These are phyloP conservation scores for Yamadazyma atmosphaerica DNA, from an alignment of 1,139 yeast genomes.

Conservation along the genomic window DNA sequence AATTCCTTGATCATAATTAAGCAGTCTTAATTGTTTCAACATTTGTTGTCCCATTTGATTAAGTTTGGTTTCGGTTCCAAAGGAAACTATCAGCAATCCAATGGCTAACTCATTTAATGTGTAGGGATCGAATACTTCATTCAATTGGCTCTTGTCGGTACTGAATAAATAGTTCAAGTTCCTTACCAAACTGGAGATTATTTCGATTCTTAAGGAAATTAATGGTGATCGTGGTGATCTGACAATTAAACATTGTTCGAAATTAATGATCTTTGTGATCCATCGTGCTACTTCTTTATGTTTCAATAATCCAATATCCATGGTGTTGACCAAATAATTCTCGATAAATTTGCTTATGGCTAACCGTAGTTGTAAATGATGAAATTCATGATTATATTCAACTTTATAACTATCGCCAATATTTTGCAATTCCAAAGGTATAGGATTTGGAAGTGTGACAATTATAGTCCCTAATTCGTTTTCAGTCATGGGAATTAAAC, in stretches of 20 bases:
- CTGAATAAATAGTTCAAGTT: conserved; percentile 35
- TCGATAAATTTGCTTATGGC: conserved; percentile 48
- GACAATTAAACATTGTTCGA: conserved; percentile 51
- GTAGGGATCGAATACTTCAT: conserved; percentile 38
- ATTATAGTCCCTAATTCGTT: conserved; percentile 26
- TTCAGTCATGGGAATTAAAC: conserved; percentile 29
- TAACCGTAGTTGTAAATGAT: conserved; percentile 38
- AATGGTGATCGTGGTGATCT: conserved; percentile 48
- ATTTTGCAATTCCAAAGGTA: conserved; percentile 1
- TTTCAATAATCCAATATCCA: conserved; percentile 30
- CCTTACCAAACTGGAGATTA: conserved; percentile 40
- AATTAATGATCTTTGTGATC: conserved; percentile 47
- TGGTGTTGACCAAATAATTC: conserved; percentile 34
- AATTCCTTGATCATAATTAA: conserved; percentile 23
- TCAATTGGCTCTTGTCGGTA: conserved; percentile 29
- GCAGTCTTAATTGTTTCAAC: conserved; percentile 27
- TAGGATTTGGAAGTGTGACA: conserved; percentile 37
- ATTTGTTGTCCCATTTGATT: conserved; percentile 36
- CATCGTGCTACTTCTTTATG: conserved; percentile 42
- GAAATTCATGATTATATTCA: conserved; percentile 42
- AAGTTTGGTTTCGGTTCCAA: conserved; percentile 43
- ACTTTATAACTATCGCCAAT: conserved; percentile 16
- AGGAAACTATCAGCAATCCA: conserved; percentile 56
- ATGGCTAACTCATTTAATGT: conserved; percentile 51
- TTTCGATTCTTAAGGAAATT: conserved; percentile 39